These are phyloP conservation scores for Magnolia sinica DNA, from an alignment of 164 flowering plant species.

Conservation along the genomic window DNA sequence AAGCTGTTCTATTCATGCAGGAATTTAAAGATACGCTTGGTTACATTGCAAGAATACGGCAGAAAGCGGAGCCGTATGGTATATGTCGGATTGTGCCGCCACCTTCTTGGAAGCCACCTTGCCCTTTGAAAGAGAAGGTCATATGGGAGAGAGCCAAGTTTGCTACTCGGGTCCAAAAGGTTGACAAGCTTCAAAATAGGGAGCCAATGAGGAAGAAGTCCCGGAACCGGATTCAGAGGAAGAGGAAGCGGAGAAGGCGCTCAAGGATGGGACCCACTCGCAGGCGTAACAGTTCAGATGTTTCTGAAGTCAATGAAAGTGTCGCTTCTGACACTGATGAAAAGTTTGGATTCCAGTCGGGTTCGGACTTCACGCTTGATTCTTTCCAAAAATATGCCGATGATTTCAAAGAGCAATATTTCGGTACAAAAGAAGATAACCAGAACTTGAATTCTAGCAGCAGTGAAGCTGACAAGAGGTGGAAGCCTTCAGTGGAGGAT, in stretches of 20 bases:
- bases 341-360: constrained; percentile 82
- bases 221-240: constrained; percentile 36
- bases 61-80: constrained; percentile 68
- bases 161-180: constrained; percentile 65
- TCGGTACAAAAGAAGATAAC: constrained; percentile 32
- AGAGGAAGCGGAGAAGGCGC: constrained; percentile 53
- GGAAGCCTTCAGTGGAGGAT: constrained; percentile 63
- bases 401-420: constrained; percentile 56
- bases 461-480: constrained; percentile 19
- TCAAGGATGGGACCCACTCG: constrained; percentile 41
- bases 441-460: constrained; percentile 18
- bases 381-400: constrained; percentile 60
- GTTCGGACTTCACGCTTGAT: constrained; percentile 67
- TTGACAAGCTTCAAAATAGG: constrained; percentile 85
- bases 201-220: constrained; percentile 67
- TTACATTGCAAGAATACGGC: constrained; percentile 63
- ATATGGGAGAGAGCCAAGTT: constrained; percentile 63
- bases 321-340: constrained; percentile 54
- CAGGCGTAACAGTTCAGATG: constrained; percentile 31
- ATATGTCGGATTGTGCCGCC: constrained; percentile 92
- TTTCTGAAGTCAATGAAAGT: constrained; percentile 36
- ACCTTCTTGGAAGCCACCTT: constrained; percentile 75
- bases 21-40: constrained; percentile 78
- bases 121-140: constrained; percentile 52
- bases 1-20: constrained; percentile 24